Base-by-base conservation (phyloP, 2,329 filamentous ascomycete species). In the Colletotrichum truncatum region DNA sequence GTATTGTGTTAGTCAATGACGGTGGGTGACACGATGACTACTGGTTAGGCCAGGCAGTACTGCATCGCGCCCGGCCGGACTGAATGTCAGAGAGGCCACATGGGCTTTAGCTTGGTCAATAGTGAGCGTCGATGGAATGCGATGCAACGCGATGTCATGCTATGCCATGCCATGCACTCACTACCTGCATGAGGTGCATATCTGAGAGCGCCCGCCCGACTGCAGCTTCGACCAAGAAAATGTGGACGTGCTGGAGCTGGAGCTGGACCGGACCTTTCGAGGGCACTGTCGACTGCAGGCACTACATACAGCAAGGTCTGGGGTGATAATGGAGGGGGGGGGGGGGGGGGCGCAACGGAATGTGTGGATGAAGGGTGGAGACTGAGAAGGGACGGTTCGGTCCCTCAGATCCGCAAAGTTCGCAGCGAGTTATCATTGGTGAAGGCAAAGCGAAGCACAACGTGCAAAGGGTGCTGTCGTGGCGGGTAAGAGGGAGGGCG, bases 171-270 rank as follows among this genome's bases (percentile, higher is more conserved):
- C 23, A 55, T 61, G 58, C 57, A 8, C 14, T 54, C 45, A 18
- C 51, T 62, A 34, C 36, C 49, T 56, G 63, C 43, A 65, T 65
- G 49, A 49, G 57, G 21, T 63, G 62, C 62, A 62, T 55, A 53
- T 36, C 25, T 34, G 26, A 49, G 28, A 28, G 56, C 62, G 49
- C 39, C 49, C 48, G 57, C 49, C 49, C 62, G 52, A 55, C 57
- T 65, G 49, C 56, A 51, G 41, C 34, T 21, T 55, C 48, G 23
- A 55, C 41, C 28, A 10, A 51, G 18, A 38, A 38, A 7, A 48
- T 28, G 41, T 14, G n/a, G 12, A 21, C 21, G 28, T 57, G 41
- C 32, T 25, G 43, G 43, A 46, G 11, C 30, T 30, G n/a, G 16
- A 36, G 34, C 36, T 34, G 53, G n/a, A 18, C 30, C 53, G 32